phyloP scores from a whole-genome alignment of 495 filamentous ascomycete genomes.

The Xylaria castorea region DNA sequence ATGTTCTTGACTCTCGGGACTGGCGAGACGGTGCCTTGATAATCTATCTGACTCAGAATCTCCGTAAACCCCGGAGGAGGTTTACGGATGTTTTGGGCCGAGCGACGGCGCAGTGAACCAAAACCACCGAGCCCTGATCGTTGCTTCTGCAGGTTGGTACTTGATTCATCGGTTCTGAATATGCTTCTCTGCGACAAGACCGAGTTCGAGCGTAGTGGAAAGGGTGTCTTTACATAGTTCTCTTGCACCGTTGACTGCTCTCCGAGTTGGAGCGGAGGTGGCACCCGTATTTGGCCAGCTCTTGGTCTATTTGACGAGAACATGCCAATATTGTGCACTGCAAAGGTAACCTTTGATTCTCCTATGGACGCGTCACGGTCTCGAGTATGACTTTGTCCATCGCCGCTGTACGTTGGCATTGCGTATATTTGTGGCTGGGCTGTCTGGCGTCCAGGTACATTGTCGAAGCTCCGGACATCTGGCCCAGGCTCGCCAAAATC shows the following conservation, averaged over 20 bases:
- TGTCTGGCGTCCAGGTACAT: conserved; percentile 1
- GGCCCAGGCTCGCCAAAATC: conserved; percentile 7
- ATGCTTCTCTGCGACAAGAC: not conserved
- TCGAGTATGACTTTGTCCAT: not conserved
- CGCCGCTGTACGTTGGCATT: not conserved
- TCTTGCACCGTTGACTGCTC: conserved; percentile 27
- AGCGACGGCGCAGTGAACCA: not conserved
- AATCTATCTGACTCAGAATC: conserved; percentile 19
- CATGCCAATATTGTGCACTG: not conserved
- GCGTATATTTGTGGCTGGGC: not conserved
- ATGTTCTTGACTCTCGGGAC: conserved; percentile 32
- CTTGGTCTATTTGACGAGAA: conserved; percentile 8
- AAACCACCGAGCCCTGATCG: conserved; percentile 17
- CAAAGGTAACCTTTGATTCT: not conserved
- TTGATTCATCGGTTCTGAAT: not conserved
- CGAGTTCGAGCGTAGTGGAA: conserved; percentile 17
- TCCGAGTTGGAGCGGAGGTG: conserved; percentile 36
- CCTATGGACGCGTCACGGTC: not conserved
- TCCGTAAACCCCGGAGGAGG: conserved; percentile 24
- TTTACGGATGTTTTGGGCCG: not conserved
- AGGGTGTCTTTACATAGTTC: conserved; percentile 36
- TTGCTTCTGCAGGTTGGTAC: not conserved
- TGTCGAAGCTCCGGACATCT: not conserved
- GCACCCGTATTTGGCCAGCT: not conserved
- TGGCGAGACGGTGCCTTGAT: conserved; percentile 4